Percentiles rank a stretch among this genome's conserved stretches.
Conservation (phyloP, 345 rosid species). For the Murraya koenigii region DNA sequence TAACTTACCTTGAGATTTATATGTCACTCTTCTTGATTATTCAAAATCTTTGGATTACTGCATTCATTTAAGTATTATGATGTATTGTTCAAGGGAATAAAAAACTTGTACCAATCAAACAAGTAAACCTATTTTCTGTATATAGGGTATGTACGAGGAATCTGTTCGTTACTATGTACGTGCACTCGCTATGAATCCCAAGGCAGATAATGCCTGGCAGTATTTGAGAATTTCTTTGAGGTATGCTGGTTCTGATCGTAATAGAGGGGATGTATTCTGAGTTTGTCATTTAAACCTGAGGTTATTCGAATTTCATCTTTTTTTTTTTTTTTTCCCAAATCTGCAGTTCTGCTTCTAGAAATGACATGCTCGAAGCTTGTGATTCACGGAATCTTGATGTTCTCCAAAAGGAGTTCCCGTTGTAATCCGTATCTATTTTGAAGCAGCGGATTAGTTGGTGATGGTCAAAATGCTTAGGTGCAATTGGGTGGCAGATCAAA, state of each 20-base stretch:
- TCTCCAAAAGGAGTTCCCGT: slow-evolving; percentile 86
- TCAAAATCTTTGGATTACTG: not conserved
- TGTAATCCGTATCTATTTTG: slow-evolving; percentile 32
- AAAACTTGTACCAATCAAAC: slow-evolving; percentile 3
- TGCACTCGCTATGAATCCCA: slow-evolving; percentile 98
- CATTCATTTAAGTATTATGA: not conserved
- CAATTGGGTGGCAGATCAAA: not conserved
- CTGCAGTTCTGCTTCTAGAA: slow-evolving; percentile 77
- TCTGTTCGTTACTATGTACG: slow-evolving; percentile 91
- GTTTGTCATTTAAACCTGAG: not conserved
- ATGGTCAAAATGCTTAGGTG: not conserved
- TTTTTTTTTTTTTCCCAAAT: not conserved
- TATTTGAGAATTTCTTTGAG: slow-evolving; percentile 93
- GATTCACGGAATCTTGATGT: slow-evolving; percentile 89
- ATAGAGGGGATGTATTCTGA: not conserved
- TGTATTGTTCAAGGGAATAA: not conserved
- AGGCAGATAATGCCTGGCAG: slow-evolving; percentile 99
- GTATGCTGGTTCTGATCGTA: slow-evolving; percentile 32
- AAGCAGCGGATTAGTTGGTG: not conserved
- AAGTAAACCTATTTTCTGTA: slow-evolving; percentile 1
- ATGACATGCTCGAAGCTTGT: slow-evolving; percentile 85
- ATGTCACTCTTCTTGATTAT: not conserved
- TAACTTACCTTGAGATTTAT: slow-evolving; percentile 3
- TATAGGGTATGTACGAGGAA: slow-evolving; percentile 88
- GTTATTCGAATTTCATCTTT: not conserved